phyloP scores from a whole-genome alignment of 1,284 basidiomycete genomes.

The Ceratobasidium sp. region DNA sequence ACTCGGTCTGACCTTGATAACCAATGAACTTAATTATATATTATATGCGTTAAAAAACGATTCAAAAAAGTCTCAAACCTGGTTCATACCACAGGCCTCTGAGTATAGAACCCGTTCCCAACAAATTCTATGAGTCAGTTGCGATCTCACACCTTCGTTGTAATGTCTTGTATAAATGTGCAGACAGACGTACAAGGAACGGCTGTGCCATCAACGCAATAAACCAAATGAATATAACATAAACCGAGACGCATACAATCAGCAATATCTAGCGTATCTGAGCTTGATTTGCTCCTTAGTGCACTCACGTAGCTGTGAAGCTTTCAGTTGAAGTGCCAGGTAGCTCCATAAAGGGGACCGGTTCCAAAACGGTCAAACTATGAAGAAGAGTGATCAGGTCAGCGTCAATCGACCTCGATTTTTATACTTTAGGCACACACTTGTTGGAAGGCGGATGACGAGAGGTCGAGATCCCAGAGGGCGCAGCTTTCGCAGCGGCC shows the following conservation, averaged over 20 bases:
- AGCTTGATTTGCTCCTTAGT: background rate
- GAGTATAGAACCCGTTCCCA: too few relatives aligned
- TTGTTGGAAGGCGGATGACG: slow-evolving; percentile 30
- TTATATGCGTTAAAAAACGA: too few relatives aligned
- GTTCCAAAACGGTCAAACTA: slow-evolving; percentile 14
- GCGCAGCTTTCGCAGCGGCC: slow-evolving; percentile 19
- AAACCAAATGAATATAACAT: background rate
- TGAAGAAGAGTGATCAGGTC: background rate
- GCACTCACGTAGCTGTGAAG: too few relatives aligned
- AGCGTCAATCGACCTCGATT: background rate
- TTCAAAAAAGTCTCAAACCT: too few relatives aligned
- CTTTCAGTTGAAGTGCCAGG: slow-evolving; percentile 30
- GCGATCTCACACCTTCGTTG: too few relatives aligned
- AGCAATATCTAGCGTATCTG: background rate
- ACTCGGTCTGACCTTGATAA: too few relatives aligned
- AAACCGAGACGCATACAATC: background rate
- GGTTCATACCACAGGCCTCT: too few relatives aligned
- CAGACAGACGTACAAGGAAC: too few relatives aligned
- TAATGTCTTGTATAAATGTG: too few relatives aligned
- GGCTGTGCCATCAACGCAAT: too few relatives aligned
- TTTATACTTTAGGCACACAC: background rate
- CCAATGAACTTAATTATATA: too few relatives aligned
- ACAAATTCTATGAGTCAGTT: too few relatives aligned
- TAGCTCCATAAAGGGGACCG: slow-evolving; percentile 26
- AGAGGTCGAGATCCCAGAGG: slow-evolving; percentile 28